A percentile compares a stretch with the other conserved stretches of the same genome.
Evolutionary conservation across 768 basidiomycete genomes (phyloP).

Genomic region (Pleurotus ostreatus): DNA sequence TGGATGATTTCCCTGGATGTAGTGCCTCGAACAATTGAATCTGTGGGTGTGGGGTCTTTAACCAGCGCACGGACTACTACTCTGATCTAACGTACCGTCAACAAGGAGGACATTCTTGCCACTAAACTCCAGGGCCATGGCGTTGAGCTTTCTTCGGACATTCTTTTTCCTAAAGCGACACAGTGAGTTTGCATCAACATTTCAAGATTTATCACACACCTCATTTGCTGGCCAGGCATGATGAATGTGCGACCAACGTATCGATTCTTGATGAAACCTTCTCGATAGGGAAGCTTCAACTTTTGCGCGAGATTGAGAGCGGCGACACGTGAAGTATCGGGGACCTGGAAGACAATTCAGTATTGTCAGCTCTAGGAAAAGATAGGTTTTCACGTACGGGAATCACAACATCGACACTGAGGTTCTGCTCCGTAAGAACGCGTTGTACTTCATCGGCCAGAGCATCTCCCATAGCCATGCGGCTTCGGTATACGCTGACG

Average conservation of each 20-base stretch:
- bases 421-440: constrained; percentile 61
- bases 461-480: constrained; percentile 99
- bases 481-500: constrained; percentile 93
- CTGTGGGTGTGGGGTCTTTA: constrained; percentile 40
- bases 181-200: neutral
- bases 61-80: neutral
- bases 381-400: constrained; percentile 48
- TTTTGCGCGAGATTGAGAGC: constrained; percentile 94
- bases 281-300: constrained; percentile 85
- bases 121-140: constrained; percentile 96
- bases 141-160: constrained; percentile 92
- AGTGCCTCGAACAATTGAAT: constrained; percentile 97
- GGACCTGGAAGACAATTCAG: constrained; percentile 49
- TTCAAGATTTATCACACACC: constrained; percentile 34
- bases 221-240: constrained; percentile 98
- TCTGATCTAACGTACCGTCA: constrained; percentile 59
- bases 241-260: constrained; percentile 99
- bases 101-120: constrained; percentile 92
- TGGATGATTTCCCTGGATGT: constrained; percentile 98
- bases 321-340: constrained; percentile 95
- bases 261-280: constrained; percentile 98
- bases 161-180: constrained; percentile 69
- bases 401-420: constrained; percentile 92
- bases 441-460: constrained; percentile 83
- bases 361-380: neutral